Percentiles rank a stretch among this genome's conserved stretches.
phyloP scores from a whole-genome alignment of 257 asterid genomes.

The Marsdenia floribunda region DNA sequence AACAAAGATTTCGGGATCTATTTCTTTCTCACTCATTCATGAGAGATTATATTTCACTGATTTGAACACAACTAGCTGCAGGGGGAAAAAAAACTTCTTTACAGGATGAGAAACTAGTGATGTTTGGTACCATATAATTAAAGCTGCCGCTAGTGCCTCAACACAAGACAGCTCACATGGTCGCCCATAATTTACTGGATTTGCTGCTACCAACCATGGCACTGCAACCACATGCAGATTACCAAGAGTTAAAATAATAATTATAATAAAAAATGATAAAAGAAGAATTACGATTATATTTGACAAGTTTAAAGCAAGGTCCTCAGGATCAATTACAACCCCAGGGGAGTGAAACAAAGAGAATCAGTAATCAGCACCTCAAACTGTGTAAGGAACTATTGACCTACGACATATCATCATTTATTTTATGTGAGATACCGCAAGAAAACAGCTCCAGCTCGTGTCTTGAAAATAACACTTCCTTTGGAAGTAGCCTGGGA shows the following conservation, averaged over 20 bases:
- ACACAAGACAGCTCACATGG: slow-evolving; percentile 97
- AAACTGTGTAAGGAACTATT: neutral
- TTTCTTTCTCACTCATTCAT: neutral
- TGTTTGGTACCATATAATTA: slow-evolving; percentile 69
- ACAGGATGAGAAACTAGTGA: slow-evolving; percentile 3
- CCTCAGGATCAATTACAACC: neutral
- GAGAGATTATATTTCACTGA: neutral
- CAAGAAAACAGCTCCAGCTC: neutral
- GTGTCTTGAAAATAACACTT: neutral
- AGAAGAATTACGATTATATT: neutral
- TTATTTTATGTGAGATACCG: neutral
- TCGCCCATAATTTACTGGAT: slow-evolving; percentile 95
- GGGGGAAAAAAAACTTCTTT: neutral
- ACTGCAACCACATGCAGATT: slow-evolving; percentile 41
- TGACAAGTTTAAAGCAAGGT: neutral
- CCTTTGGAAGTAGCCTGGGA: neutral
- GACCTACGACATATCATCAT: neutral
- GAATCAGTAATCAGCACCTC: neutral
- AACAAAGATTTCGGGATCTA: neutral
- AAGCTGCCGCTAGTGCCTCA: slow-evolving; percentile 96
- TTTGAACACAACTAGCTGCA: neutral
- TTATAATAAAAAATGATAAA: neutral
- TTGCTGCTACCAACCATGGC: slow-evolving; percentile 99
- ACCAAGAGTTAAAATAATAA: slow-evolving; percentile 7
- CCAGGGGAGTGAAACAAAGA: neutral